Evolutionary conservation across 371 early-diverging fungal species (phyloP).

Genomic region (Apophysomyces trapeziformis): DNA sequence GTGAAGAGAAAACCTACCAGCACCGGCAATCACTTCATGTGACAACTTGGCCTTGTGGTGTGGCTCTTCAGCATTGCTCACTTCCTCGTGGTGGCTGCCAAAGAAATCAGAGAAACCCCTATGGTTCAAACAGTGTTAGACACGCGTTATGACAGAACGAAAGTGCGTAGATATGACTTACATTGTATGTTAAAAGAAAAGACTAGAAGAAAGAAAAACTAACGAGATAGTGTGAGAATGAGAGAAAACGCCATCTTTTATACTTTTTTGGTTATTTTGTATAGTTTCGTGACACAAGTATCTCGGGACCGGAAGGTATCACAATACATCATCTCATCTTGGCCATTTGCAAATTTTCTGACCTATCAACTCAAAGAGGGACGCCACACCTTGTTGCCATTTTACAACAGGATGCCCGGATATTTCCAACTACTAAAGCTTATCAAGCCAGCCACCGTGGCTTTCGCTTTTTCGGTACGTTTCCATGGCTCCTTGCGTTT

Average conservation of each 20-base stretch:
- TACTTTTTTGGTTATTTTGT: conserved; percentile 6
- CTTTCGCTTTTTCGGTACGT: no score
- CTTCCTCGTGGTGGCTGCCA: conserved; percentile 29
- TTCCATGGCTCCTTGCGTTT: no score
- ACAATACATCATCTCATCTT: not conserved
- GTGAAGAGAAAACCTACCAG: conserved; percentile 31
- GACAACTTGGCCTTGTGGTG: conserved; percentile 47
- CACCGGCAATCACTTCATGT: conserved; percentile 61
- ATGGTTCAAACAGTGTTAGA: not conserved
- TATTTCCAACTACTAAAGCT: no score
- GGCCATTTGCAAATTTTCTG: no score
- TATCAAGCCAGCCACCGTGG: no score
- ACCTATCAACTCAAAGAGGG: no score
- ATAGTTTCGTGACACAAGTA: not conserved
- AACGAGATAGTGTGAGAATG: not conserved
- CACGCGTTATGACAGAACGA: no score
- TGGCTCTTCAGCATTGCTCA: conserved; percentile 21
- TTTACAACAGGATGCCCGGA: no score
- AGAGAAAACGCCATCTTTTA: not conserved
- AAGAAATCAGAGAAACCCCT: conserved; percentile 51
- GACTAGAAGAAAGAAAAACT: not conserved
- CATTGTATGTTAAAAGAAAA: not conserved
- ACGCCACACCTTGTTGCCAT: no score
- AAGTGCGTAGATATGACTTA: no score
- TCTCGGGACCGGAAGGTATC: conserved; percentile 3